Evolutionary conservation across 2,329 filamentous ascomycete species (phyloP).

Genomic region (Penicillium sp.): DNA sequence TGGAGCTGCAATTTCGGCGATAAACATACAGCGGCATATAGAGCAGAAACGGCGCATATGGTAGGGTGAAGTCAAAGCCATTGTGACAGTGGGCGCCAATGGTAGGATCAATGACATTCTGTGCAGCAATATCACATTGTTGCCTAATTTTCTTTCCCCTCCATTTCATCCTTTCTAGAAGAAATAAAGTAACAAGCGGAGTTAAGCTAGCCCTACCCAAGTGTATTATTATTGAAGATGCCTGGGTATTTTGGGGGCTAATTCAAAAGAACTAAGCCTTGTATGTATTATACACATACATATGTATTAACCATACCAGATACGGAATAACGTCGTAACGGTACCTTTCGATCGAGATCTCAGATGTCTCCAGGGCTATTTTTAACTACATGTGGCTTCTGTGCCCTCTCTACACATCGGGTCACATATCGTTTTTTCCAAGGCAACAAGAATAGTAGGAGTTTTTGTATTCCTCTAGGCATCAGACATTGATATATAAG

Average conservation of each 20-base stretch:
- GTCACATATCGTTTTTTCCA: neutral
- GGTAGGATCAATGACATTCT: neutral
- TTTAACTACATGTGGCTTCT: neutral
- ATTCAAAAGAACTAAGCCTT: neutral
- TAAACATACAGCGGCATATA: slow-evolving; percentile 29
- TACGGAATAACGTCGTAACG: neutral
- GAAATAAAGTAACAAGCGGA: too few relatives aligned
- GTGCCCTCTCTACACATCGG: neutral
- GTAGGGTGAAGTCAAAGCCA: slow-evolving; percentile 33
- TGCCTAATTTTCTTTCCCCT: neutral
- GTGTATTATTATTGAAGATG: neutral
- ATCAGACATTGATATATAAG: slow-evolving; percentile 4
- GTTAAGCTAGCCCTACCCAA: too few relatives aligned
- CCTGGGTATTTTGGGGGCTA: neutral
- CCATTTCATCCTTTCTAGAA: too few relatives aligned
- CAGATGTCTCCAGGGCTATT: neutral
- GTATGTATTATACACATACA: too few relatives aligned
- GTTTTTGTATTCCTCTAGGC: neutral
- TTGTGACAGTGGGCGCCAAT: neutral
- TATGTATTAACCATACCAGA: neutral
- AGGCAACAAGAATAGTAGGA: slow-evolving; percentile 1
- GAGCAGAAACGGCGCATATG: slow-evolving; percentile 5
- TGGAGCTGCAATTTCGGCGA: neutral
- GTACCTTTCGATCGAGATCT: too few relatives aligned
- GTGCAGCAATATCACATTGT: slow-evolving; percentile 2